Base-by-base conservation (phyloP, 2,329 filamentous ascomycete genomes). In the Scedosporium minutisporum region DNA sequence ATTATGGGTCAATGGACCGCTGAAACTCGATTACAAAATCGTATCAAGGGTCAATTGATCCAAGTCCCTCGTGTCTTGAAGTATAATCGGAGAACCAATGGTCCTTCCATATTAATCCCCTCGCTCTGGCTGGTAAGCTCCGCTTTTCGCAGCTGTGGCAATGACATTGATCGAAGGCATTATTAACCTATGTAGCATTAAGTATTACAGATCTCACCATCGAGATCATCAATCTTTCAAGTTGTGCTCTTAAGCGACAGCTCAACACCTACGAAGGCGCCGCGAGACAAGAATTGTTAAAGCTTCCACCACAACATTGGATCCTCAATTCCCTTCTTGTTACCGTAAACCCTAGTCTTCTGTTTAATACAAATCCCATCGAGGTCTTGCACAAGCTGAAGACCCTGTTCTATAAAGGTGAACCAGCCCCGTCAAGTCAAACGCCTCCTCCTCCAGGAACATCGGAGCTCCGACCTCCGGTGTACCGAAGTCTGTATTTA, bases 401-500 rank as follows among this genome's bases (percentile, higher is more conserved):
- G 46, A 51, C 21, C 21, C 51, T 21, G 51, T 27, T 29, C 18
- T 58, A n/a, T 33, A 23, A 38, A 41, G 57, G 38, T 33, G 16
- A 58, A 12, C 29, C 12, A 42, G 33, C 6, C 23, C 48, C 51
- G 21, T 27, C n/a, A 53, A 61, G 44, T 44, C 42, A 61, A 44
- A 53, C 44, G 59, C 59, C 59, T 58, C 57, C 57, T 21, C 33
- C 57, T 21, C 25, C 25, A 60, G 29, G n/a, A 53, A 29, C 44
- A 23, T 51, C 59, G 59, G 59, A 61, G 42, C 59, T 61, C 59
- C 59, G 59, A 61, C 59, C 29, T 61, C 59, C 59, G 59, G 59
- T 55, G 48, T 51, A 46, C 59, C 59, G 59, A 38, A 60, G 41
- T 5, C 58, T 18, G 38, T 46, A 42, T 61, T 61, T 61, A 61